Percentiles rank a stretch among this genome's conserved stretches.
Conservation (phyloP, 2,329 filamentous ascomycete species). For the Kalaharituber pfeilii region DNA sequence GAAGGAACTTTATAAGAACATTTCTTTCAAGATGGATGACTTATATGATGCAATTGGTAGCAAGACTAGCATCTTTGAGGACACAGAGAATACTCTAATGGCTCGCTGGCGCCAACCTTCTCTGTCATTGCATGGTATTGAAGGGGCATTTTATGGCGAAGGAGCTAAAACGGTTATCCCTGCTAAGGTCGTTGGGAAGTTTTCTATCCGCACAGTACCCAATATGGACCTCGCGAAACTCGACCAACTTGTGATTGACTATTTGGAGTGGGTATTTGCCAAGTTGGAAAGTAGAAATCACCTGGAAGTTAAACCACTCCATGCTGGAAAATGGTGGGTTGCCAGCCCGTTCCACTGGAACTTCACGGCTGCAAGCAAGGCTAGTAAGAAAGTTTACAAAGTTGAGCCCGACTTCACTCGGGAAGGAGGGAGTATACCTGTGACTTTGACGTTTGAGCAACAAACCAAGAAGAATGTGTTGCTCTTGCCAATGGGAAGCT, state of each 20-base stretch:
- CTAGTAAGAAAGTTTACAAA: conserved; percentile 88
- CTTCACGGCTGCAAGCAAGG: conserved; percentile 84
- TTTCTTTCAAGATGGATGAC: conserved; percentile 92
- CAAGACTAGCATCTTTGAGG: conserved; percentile 67
- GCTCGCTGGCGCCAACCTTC: conserved; percentile 90
- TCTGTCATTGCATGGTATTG: conserved; percentile 81
- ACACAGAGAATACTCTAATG: conserved; percentile 89
- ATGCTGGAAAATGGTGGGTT: conserved; percentile 97
- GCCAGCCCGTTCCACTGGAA: conserved; percentile 98
- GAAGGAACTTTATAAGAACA: conserved; percentile 68
- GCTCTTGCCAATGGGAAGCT: conserved; percentile 89
- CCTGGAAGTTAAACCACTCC: conserved; percentile 61
- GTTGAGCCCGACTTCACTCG: conserved; percentile 88
- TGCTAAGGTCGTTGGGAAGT: conserved; percentile 94
- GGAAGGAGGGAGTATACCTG: conserved; percentile 91
- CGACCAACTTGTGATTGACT: conserved; percentile 67
- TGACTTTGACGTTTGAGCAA: conserved; percentile 93
- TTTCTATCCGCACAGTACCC: conserved; percentile 91
- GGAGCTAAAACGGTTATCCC: conserved; percentile 98
- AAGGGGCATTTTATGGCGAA: conserved; percentile 82
- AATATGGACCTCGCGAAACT: conserved; percentile 91
- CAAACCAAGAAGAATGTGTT: conserved; percentile 96
- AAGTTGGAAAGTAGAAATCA: conserved; percentile 87
- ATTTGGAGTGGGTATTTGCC: conserved; percentile 67
- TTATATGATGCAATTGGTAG: conserved; percentile 82